Evolutionary conservation across 192 early-diverging fungal genomes (phyloP).

Genomic region (Dissophora globulifera): DNA sequence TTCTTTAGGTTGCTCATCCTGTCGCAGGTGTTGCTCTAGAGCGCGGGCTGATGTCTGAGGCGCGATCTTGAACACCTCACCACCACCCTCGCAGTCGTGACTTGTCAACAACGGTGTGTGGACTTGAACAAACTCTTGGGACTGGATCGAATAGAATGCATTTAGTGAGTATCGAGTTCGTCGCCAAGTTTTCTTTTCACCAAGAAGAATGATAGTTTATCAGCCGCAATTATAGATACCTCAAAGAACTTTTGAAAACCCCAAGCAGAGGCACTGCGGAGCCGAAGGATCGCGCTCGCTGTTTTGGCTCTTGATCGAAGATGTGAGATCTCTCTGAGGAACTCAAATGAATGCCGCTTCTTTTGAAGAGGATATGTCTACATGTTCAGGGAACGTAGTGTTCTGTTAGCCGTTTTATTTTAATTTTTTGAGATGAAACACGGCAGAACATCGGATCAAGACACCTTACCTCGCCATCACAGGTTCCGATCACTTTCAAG

Average conservation of each 20-base stretch:
- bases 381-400: neutral
- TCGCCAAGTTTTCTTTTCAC: neutral
- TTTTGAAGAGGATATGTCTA: constrained; percentile 90
- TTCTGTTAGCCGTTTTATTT: neutral
- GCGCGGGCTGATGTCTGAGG: constrained; percentile 44
- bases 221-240: constrained; percentile 42
- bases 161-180: neutral
- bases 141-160: constrained; percentile 43
- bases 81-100: constrained; percentile 91
- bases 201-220: neutral
- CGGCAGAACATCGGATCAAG: no score
- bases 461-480: constrained; percentile 66
- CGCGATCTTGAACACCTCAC: constrained; percentile 80
- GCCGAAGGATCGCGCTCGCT: constrained; percentile 76
- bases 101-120: constrained; percentile 87
- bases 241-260: constrained; percentile 82
- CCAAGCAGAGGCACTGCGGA: constrained; percentile 71
- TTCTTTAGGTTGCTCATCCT: constrained; percentile 1
- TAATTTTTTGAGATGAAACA: no score
- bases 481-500: constrained; percentile 65
- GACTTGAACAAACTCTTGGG: constrained; percentile 78
- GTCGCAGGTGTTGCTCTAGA: constrained; percentile 8
- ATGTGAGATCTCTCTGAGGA: constrained; percentile 81
- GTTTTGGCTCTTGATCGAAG: constrained; percentile 81
- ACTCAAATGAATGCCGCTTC: constrained; percentile 79